Evolutionary conservation across 352 stramenopile genomes (phyloP).

Genomic region (Globisporangium nodosum): DNA sequence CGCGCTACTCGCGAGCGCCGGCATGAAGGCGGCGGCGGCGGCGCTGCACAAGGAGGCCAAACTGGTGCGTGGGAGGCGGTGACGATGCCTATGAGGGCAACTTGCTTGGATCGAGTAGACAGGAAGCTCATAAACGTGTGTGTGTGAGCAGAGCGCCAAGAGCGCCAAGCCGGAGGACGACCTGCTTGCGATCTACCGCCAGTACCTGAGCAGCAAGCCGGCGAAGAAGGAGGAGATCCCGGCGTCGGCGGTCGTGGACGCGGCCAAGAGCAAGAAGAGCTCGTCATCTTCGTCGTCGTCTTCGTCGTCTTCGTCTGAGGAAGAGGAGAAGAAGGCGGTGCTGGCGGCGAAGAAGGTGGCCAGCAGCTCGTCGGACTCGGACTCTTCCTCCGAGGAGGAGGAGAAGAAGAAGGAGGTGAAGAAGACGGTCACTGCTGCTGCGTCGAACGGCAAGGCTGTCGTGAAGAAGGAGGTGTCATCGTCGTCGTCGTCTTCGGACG

Average conservation of each 20-base stretch:
- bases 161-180: constrained; percentile 59
- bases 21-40: constrained; percentile 65
- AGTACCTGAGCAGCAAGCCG: constrained; percentile 47
- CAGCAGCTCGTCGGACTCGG: constrained; percentile 13
- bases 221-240: constrained; percentile 54
- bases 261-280: constrained; percentile 42
- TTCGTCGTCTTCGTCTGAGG: constrained; percentile 32
- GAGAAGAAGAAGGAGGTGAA: constrained; percentile 19
- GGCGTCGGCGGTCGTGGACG: constrained; percentile 46
- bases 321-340: constrained; percentile 22
- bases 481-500: constrained; percentile 10
- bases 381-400: constrained; percentile 22
- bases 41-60: constrained; percentile 72
- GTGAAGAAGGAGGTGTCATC: constrained; percentile 25
- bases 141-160: constrained; percentile 29
- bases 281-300: constrained; percentile 23
- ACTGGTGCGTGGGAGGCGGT: constrained; percentile 26
- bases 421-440: neutral
- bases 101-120: constrained; percentile 1
- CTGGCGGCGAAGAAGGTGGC: constrained; percentile 20
- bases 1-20: constrained; percentile 51
- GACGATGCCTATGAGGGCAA: neutral
- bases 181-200: constrained; percentile 67
- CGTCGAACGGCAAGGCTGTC: constrained; percentile 11
- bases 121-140: neutral